Conservation (phyloP, 2,329 filamentous ascomycete genomes). For the Bipolaris zeicola region DNA sequence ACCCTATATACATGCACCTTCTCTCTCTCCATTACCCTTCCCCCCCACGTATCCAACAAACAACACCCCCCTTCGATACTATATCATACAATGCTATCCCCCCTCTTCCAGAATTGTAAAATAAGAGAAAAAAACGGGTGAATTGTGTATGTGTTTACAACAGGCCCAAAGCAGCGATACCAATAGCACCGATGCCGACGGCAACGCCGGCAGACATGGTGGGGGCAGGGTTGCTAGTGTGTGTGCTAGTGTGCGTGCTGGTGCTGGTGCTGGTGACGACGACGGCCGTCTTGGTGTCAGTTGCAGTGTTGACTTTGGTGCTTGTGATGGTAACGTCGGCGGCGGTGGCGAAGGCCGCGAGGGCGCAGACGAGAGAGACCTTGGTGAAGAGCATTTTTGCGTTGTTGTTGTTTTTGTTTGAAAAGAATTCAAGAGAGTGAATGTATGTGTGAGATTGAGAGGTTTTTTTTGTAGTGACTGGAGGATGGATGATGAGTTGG, state of each 20-base stretch:
- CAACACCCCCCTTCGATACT: too few relatives aligned
- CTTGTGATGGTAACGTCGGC: conserved; percentile 33
- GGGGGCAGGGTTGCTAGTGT: conserved; percentile 17
- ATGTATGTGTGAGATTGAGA: background rate
- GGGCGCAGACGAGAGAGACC: conserved; percentile 30
- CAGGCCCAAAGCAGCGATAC: conserved; percentile 25
- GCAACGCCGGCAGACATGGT: conserved; percentile 24
- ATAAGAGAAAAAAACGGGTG: too few relatives aligned
- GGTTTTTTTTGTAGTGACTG: too few relatives aligned
- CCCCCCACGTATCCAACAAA: too few relatives aligned
- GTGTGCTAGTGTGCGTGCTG: background rate
- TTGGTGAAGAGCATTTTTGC: conserved; percentile 31
- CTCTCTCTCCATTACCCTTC: too few relatives aligned
- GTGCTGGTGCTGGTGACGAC: background rate
- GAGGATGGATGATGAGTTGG: too few relatives aligned
- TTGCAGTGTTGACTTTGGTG: conserved; percentile 27
- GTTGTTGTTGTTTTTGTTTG: background rate
- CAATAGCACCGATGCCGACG: conserved; percentile 27
- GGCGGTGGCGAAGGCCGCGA: conserved; percentile 28
- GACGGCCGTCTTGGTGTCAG: background rate
- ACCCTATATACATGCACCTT: too few relatives aligned
- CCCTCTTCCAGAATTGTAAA: too few relatives aligned
- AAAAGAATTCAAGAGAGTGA: background rate
- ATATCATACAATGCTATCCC: too few relatives aligned
- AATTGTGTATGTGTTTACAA: conserved; percentile 10